Percentiles rank a stretch among this genome's conserved stretches.
Conservation (phyloP, 2,329 filamentous ascomycete species). For the Coniochaeta hoffmannii region DNA sequence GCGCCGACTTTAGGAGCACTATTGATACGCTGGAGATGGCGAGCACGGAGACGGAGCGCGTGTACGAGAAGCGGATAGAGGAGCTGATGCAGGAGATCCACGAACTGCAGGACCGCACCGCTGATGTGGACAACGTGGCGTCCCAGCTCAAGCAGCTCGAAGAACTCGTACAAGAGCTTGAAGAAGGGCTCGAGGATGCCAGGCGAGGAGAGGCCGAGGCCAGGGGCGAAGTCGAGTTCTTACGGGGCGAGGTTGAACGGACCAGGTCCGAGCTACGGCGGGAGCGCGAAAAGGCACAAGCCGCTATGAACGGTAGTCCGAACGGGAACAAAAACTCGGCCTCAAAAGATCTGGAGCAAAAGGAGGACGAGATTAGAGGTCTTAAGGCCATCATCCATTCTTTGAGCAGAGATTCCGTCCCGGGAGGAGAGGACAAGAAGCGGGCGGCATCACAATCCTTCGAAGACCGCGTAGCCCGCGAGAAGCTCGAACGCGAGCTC, state of each 20-base stretch:
- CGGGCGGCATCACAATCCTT: conserved; percentile 29
- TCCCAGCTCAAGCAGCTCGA: conserved; percentile 90
- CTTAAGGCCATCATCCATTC: conserved; percentile 98
- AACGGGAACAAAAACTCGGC: conserved; percentile 32
- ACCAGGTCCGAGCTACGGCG: conserved; percentile 80
- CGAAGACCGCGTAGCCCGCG: conserved; percentile 51
- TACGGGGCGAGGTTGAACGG: conserved; percentile 89
- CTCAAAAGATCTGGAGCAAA: conserved; percentile 78
- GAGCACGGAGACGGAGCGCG: conserved; percentile 87
- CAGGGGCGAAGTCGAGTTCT: conserved; percentile 88
- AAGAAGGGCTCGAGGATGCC: conserved; percentile 93
- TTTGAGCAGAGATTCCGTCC: conserved; percentile 69
- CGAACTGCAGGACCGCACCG: conserved; percentile 72
- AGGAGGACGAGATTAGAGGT: conserved; percentile 94
- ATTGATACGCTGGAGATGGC: conserved; percentile 95
- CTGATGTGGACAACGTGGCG: conserved; percentile 88
- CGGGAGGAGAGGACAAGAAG: conserved; percentile 27
- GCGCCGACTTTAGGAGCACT: conserved; percentile 92
- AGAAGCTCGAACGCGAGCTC: conserved; percentile 74
- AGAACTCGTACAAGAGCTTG: conserved; percentile 91
- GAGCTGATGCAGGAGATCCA: conserved; percentile 76
- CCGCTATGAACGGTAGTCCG: conserved; percentile 46
- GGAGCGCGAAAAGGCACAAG: conserved; percentile 76
- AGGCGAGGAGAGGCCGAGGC: conserved; percentile 91
- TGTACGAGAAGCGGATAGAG: conserved; percentile 90